phyloP scores from a whole-genome alignment of 495 filamentous ascomycete species.

The Articulospora tetracladia region DNA sequence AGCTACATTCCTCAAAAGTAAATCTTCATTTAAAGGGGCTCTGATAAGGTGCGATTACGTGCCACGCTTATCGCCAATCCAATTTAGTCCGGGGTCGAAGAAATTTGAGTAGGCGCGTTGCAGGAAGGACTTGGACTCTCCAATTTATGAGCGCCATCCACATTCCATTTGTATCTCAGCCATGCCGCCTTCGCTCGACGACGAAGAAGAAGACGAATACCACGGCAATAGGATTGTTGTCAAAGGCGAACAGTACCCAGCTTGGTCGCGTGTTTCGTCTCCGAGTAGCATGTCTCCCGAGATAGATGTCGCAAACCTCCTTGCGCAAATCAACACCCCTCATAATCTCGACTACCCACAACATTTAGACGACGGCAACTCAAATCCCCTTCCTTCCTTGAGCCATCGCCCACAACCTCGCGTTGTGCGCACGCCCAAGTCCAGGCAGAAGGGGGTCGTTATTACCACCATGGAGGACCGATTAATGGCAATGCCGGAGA shows the following conservation, averaged over 20 bases:
- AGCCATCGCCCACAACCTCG: neutral
- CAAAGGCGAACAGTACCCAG: slow-evolving; percentile 15
- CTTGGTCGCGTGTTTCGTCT: slow-evolving; percentile 16
- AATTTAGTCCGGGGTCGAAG: neutral
- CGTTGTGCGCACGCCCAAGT: neutral
- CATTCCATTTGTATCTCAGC: slow-evolving; percentile 6
- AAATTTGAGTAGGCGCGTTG: neutral
- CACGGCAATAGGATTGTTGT: slow-evolving; percentile 23
- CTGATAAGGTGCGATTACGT: neutral
- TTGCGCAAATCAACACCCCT: slow-evolving; percentile 18
- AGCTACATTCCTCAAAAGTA: neutral
- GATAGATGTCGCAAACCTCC: slow-evolving; percentile 5
- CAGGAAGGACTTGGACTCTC: neutral
- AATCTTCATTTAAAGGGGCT: neutral
- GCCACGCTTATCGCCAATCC: neutral
- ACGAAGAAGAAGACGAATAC: slow-evolving; percentile 9
- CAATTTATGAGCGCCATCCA: neutral
- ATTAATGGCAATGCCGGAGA: slow-evolving; percentile 22
- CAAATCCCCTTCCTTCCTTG: slow-evolving; percentile 3
- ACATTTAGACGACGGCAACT: slow-evolving; percentile 10
- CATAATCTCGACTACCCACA: slow-evolving; percentile 21
- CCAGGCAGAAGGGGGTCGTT: neutral
- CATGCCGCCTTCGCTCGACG: slow-evolving; percentile 18
- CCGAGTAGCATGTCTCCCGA: slow-evolving; percentile 19
- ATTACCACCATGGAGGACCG: slow-evolving; percentile 20